phyloP scores from a whole-genome alignment of 2,329 filamentous ascomycete species.

The Lasiodiplodia theobromae region DNA sequence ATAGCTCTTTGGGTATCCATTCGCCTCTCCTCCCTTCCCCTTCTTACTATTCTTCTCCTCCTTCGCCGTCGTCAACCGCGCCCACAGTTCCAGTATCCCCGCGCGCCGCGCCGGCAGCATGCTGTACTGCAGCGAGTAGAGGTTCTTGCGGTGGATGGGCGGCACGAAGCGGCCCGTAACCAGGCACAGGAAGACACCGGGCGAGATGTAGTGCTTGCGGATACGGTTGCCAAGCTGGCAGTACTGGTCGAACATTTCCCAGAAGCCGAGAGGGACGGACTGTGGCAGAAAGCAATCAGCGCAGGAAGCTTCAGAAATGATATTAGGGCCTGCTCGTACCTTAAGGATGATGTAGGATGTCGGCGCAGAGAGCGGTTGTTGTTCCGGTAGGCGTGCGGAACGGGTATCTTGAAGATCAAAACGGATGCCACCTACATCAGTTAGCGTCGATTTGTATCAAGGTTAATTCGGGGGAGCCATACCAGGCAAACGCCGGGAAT shows the following conservation, averaged over 20 bases:
- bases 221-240: constrained; percentile 93
- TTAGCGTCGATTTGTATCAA: background rate
- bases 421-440: constrained; percentile 72
- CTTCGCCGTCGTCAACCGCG: constrained; percentile 56
- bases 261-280: constrained; percentile 87
- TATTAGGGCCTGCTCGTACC: constrained; percentile 55
- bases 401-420: constrained; percentile 86
- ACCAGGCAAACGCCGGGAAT: constrained; percentile 87
- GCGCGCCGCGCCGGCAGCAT: constrained; percentile 88
- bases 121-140: constrained; percentile 97
- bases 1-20: constrained; percentile 2
- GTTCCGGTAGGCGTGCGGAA: constrained; percentile 42
- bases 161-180: constrained; percentile 91
- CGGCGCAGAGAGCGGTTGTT: constrained; percentile 55
- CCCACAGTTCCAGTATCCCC: constrained; percentile 86
- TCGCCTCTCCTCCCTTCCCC: background rate
- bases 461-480: constrained; percentile 36
- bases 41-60: constrained; percentile 10
- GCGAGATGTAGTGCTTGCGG: constrained; percentile 92
- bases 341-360: constrained; percentile 88
- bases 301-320: constrained; percentile 30
- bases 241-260: constrained; percentile 97
- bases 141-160: constrained; percentile 89
- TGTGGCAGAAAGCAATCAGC: constrained; percentile 46
- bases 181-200: constrained; percentile 85